phyloP scores from a whole-genome alignment of 73 alveolate genomes.

The Urostyla sp. region DNA sequence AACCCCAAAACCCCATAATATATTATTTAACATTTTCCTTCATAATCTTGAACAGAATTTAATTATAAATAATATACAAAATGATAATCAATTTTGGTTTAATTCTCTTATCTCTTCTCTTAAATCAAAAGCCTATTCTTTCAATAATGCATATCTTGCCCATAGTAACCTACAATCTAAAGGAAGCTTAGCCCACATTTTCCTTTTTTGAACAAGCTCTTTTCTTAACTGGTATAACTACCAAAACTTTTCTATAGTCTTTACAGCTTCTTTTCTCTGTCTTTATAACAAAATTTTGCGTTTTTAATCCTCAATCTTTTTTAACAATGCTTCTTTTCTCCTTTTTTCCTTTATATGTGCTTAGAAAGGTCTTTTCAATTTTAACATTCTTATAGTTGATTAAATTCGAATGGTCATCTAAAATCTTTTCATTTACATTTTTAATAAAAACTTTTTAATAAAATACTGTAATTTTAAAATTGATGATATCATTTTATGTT shows the following conservation, averaged over 20 bases:
- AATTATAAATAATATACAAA: neutral
- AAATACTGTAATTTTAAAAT: neutral
- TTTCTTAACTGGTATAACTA: neutral
- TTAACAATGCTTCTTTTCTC: neutral
- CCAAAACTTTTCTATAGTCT: constrained; percentile 37
- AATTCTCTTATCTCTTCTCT: constrained; percentile 53
- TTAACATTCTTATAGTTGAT: constrained; percentile 2
- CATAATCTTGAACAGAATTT: neutral
- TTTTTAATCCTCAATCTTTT: neutral
- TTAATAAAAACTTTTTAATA: neutral
- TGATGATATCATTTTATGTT: neutral
- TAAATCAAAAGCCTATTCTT: constrained; percentile 59
- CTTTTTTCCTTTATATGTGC: neutral
- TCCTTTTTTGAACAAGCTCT: constrained; percentile 24
- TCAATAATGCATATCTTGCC: constrained; percentile 46
- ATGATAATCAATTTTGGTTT: neutral
- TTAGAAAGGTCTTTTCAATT: neutral
- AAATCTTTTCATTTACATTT: neutral
- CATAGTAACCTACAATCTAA: constrained; percentile 56
- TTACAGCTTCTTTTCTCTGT: constrained; percentile 35
- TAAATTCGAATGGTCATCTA: neutral
- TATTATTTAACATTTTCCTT: too few species aligned
- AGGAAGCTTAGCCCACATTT: constrained; percentile 50
- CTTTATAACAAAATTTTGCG: neutral
- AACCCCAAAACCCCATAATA: too few species aligned